Evolutionary conservation across 371 early-diverging fungal species (phyloP).

Genomic region (Lichtheimia ramosa): DNA sequence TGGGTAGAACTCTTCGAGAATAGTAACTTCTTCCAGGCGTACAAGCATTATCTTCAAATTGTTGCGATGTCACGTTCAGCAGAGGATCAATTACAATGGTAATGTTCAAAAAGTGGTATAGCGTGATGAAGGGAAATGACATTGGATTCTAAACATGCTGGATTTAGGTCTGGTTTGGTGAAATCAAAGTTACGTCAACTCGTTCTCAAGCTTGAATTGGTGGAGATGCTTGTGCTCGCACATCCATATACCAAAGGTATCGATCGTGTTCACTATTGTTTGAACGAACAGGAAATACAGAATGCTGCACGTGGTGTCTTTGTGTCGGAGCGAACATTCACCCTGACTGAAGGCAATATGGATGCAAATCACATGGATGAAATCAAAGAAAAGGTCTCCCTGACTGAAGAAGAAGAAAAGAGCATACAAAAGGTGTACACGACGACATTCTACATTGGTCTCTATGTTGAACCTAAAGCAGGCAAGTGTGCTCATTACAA

Average conservation of each 20-base stretch:
- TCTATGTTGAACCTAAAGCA: conserved; percentile 60
- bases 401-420: conserved; percentile 32
- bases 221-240: conserved; percentile 78
- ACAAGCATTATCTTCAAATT: conserved; percentile 93
- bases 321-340: conserved; percentile 32
- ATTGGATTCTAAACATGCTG: not conserved
- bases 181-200: conserved; percentile 94
- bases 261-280: conserved; percentile 66
- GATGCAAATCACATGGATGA: conserved; percentile 35
- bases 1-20: conserved; percentile 79
- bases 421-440: conserved; percentile 56
- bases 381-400: conserved; percentile 29
- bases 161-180: conserved; percentile 72
- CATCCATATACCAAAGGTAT: conserved; percentile 93
- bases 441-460: conserved; percentile 89
- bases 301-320: conserved; percentile 66
- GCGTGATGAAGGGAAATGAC: not conserved
- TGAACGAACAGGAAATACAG: conserved; percentile 62
- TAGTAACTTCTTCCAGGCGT: conserved; percentile 88
- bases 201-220: conserved; percentile 83
- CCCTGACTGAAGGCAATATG: conserved; percentile 41
- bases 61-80: conserved; percentile 74
- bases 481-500: conserved; percentile 24
- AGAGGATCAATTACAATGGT: conserved; percentile 78
- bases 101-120: not conserved